These are phyloP conservation scores for Cryptomeria japonica DNA, from an alignment of 75 land plant species.

Conservation along the genomic window DNA sequence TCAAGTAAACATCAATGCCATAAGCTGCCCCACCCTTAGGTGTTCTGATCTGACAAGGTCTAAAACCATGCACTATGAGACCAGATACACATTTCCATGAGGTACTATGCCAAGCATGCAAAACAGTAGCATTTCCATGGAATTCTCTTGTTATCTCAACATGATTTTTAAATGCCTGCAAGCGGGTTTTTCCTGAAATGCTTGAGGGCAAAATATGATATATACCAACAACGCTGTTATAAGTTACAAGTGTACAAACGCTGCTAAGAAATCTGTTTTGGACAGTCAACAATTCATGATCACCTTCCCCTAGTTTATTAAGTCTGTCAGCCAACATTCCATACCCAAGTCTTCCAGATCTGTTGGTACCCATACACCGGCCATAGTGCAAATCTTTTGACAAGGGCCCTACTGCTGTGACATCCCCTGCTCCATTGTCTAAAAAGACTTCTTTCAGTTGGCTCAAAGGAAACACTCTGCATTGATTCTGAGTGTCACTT, in stretches of 20 bases:
- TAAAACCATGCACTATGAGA: slow-evolving; percentile 61
- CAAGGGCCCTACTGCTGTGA: not conserved
- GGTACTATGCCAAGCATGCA: slow-evolving; percentile 71
- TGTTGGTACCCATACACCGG: not conserved
- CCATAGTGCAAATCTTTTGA: not conserved
- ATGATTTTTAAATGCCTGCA: slow-evolving; percentile 24
- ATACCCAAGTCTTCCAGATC: not conserved
- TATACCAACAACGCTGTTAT: slow-evolving; percentile 17
- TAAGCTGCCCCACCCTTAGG: slow-evolving; percentile 30
- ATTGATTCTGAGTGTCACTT: not conserved
- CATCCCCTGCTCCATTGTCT: not conserved
- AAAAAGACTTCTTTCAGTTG: not conserved
- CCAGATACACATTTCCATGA: slow-evolving; percentile 36
- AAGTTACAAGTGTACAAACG: slow-evolving; percentile 12
- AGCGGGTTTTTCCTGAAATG: slow-evolving; percentile 19
- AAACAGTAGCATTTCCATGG: slow-evolving; percentile 50
- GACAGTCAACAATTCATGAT: slow-evolving; percentile 14
- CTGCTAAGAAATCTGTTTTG: slow-evolving; percentile 21
- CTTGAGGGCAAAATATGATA: slow-evolving; percentile 16
- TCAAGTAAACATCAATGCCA: slow-evolving; percentile 68
- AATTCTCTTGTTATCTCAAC: slow-evolving; percentile 23
- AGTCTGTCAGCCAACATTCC: slow-evolving; percentile 21
- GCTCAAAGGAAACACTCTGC: not conserved
- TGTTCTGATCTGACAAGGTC: slow-evolving; percentile 28
- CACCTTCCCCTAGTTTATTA: slow-evolving; percentile 9